phyloP scores from a whole-genome alignment of 2,329 filamentous ascomycete genomes.

The Phialocephala sp. region DNA sequence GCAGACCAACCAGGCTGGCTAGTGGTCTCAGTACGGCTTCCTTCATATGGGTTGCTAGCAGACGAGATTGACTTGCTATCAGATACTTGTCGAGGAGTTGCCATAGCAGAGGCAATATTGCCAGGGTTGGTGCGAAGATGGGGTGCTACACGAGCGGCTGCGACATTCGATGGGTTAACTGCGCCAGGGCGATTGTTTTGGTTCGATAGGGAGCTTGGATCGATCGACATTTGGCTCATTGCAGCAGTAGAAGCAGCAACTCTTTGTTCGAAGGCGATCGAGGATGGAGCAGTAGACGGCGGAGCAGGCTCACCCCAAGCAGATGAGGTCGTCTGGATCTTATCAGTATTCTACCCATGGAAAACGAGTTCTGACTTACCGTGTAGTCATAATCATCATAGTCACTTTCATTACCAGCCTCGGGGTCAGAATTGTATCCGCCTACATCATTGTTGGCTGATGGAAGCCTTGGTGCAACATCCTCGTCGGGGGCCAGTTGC shows the following conservation, averaged over 20 bases:
- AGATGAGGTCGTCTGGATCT: not conserved
- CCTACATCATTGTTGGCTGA: not conserved
- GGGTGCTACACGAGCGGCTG: not conserved
- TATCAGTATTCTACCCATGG: not conserved
- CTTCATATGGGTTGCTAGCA: not conserved
- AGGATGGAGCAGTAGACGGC: not conserved
- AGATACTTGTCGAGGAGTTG: not conserved
- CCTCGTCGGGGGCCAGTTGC: slow-evolving; percentile 32
- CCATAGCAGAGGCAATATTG: not conserved
- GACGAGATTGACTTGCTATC: not conserved
- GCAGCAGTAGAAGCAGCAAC: not conserved
- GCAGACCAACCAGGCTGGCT: not conserved
- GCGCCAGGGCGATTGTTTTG: not conserved
- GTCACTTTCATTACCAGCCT: slow-evolving; percentile 17
- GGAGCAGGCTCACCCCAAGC: not conserved
- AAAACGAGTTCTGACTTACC: slow-evolving; percentile 5
- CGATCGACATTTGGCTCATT: slow-evolving; percentile 1
- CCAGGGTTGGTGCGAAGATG: not conserved
- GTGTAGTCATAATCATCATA: slow-evolving; percentile 16
- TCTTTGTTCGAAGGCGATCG: not conserved
- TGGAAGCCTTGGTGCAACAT: slow-evolving; percentile 11
- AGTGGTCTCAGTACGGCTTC: not conserved
- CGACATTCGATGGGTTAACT: not conserved
- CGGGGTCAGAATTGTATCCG: slow-evolving; percentile 19
- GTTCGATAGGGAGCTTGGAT: not conserved